These are phyloP conservation scores for Backusella sp. DNA, from an alignment of 192 early-diverging fungal species.

Conservation along the genomic window DNA sequence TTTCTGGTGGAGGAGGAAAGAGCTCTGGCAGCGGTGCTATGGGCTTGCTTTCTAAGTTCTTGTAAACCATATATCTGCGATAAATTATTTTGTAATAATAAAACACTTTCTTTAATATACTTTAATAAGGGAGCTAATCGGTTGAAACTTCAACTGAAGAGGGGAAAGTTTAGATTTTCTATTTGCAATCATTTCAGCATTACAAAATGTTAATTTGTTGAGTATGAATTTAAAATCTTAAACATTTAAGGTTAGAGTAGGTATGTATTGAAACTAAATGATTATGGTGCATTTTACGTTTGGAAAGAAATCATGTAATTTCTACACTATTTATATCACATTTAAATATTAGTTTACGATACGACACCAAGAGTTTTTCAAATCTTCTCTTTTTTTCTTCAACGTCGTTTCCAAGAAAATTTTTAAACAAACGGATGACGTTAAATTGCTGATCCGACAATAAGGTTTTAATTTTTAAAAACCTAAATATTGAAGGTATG, in stretches of 20 bases:
- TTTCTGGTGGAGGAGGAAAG: neutral
- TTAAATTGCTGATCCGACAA: neutral
- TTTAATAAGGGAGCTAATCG: neutral
- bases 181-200: neutral
- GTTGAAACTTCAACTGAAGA: neutral
- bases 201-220: neutral
- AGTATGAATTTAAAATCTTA: neutral
- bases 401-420: neutral
- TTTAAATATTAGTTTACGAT: neutral
- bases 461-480: neutral
- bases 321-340: too few species aligned
- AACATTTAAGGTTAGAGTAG: neutral
- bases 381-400: neutral
- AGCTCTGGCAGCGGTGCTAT: slow-evolving; percentile 12
- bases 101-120: neutral
- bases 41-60: slow-evolving; percentile 29
- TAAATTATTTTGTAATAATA: slow-evolving; percentile 10
- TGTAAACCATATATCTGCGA: slow-evolving; percentile 21
- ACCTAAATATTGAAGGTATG: neutral
- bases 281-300: neutral
- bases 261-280: neutral
- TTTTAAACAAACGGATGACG: neutral
- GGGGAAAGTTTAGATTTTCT: neutral
- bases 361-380: neutral
- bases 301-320: too few species aligned